Evolutionary conservation across 352 stramenopile genomes (phyloP).

Genomic region (Paralagenidium karlingii): DNA sequence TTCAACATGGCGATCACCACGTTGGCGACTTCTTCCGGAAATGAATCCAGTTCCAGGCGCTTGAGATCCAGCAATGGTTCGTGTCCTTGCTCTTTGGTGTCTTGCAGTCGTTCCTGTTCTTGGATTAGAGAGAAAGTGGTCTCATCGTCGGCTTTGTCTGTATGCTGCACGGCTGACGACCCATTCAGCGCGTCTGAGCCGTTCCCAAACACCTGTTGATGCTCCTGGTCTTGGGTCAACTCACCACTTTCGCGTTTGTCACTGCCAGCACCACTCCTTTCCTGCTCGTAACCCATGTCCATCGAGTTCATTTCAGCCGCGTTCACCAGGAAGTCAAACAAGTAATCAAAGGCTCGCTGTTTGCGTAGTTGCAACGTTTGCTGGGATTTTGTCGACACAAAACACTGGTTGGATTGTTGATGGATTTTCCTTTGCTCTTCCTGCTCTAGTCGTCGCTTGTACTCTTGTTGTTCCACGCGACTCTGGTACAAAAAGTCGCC

Average conservation of each 20-base stretch:
- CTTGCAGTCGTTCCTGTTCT: neutral
- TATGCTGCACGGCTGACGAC: neutral
- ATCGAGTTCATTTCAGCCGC: too few species aligned
- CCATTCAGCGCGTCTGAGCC: too few species aligned
- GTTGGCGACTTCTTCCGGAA: slow-evolving; percentile 37
- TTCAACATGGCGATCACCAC: slow-evolving; percentile 54
- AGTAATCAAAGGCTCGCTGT: slow-evolving; percentile 33
- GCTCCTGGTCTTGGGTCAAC: neutral
- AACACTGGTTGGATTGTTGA: slow-evolving; percentile 28
- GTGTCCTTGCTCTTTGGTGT: too few species aligned
- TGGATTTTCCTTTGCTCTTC: slow-evolving; percentile 27
- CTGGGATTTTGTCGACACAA: slow-evolving; percentile 41
- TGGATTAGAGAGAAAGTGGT: neutral
- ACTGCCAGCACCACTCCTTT: slow-evolving; percentile 3
- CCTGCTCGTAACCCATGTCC: too few species aligned
- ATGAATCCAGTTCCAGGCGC: slow-evolving; percentile 19
- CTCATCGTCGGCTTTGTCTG: neutral
- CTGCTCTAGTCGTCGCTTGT: slow-evolving; percentile 29
- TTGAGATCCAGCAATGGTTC: slow-evolving; percentile 13
- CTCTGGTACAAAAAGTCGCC: slow-evolving; percentile 52
- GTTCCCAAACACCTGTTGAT: too few species aligned
- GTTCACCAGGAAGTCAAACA: slow-evolving; percentile 36
- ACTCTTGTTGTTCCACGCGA: slow-evolving; percentile 47
- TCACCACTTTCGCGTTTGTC: neutral
- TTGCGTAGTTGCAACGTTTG: slow-evolving; percentile 42